These are phyloP conservation scores for Aquilaria malaccensis DNA, from an alignment of 345 rosid genomes.

Conservation along the genomic window DNA sequence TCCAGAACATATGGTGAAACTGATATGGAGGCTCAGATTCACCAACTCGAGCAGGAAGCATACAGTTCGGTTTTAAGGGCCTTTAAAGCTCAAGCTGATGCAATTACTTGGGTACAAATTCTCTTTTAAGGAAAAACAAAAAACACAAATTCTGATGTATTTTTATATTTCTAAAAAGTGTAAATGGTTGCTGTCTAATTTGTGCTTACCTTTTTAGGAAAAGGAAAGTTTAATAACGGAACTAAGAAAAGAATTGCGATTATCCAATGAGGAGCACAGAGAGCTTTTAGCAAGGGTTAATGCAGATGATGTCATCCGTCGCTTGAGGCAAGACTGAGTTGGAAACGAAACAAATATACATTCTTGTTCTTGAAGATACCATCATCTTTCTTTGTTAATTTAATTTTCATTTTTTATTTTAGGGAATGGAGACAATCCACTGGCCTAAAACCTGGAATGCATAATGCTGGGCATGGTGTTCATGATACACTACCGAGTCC, in stretches of 20 bases:
- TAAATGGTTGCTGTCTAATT: constrained; percentile 27
- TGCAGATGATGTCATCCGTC: constrained; percentile 56
- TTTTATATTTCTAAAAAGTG: constrained; percentile 8
- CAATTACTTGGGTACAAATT: constrained; percentile 74
- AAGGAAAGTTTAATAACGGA: constrained; percentile 83
- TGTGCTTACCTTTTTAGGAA: constrained; percentile 47
- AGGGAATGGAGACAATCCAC: constrained; percentile 92
- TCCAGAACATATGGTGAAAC: constrained; percentile 65
- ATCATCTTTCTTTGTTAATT: constrained; percentile 6
- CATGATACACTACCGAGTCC: constrained; percentile 74
- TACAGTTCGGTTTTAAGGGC: constrained; percentile 76
- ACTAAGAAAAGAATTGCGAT: constrained; percentile 74
- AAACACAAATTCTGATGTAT: constrained; percentile 22
- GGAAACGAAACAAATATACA: constrained; percentile 1
- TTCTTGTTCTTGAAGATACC: constrained; percentile 1
- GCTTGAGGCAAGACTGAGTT: constrained; percentile 50
- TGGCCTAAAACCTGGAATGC: constrained; percentile 53
- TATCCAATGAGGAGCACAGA: constrained; percentile 83
- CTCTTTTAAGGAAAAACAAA: constrained; percentile 7
- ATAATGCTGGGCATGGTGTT: constrained; percentile 39
- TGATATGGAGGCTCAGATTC: constrained; percentile 88
- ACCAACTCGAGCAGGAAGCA: constrained; percentile 84
- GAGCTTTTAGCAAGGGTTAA: constrained; percentile 77
- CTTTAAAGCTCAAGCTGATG: constrained; percentile 95
- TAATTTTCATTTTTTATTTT: constrained; percentile 14